phyloP scores from a whole-genome alignment of 208 protist species.

The Trypanosoma platydactyli region DNA sequence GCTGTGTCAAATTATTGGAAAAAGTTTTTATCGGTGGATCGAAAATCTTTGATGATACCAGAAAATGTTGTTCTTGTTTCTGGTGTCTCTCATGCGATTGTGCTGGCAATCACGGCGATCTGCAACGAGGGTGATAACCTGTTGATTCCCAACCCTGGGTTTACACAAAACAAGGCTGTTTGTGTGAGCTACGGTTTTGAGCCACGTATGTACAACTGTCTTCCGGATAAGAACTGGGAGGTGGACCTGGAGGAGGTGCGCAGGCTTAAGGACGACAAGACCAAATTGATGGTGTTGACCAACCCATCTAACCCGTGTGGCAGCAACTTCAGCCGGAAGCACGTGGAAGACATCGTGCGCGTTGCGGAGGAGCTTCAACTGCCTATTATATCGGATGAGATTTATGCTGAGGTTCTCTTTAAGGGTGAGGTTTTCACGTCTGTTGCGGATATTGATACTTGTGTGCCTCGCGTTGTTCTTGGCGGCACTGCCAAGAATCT shows the following conservation, averaged over 20 bases:
- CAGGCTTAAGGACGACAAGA: slow-evolving; percentile 76
- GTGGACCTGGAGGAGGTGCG: slow-evolving; percentile 77
- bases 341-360: slow-evolving; percentile 78
- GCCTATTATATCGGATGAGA: slow-evolving; percentile 94
- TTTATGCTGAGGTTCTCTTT: slow-evolving; percentile 94
- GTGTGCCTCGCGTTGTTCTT: slow-evolving; percentile 80
- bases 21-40: no score
- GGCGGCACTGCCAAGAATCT: slow-evolving; percentile 92
- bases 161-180: slow-evolving; percentile 92
- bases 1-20: no score
- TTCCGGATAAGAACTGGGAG: slow-evolving; percentile 88
- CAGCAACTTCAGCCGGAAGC: slow-evolving; percentile 79
- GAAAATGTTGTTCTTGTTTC: no score
- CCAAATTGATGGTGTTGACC: slow-evolving; percentile 89
- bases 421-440: slow-evolving; percentile 64
- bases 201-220: slow-evolving; percentile 73
- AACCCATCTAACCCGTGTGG: slow-evolving; percentile 97
- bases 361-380: slow-evolving; percentile 84
- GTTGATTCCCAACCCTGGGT: slow-evolving; percentile 87
- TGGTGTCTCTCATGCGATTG: no score
- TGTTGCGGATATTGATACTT: slow-evolving; percentile 80
- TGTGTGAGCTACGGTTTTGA: slow-evolving; percentile 79
- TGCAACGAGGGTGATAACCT: slow-evolving; percentile 89
- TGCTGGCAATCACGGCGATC: slow-evolving; percentile 71
- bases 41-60: no score